Conservation (phyloP, 108 stramenopile genomes). For the Skeletonema costatum region DNA sequence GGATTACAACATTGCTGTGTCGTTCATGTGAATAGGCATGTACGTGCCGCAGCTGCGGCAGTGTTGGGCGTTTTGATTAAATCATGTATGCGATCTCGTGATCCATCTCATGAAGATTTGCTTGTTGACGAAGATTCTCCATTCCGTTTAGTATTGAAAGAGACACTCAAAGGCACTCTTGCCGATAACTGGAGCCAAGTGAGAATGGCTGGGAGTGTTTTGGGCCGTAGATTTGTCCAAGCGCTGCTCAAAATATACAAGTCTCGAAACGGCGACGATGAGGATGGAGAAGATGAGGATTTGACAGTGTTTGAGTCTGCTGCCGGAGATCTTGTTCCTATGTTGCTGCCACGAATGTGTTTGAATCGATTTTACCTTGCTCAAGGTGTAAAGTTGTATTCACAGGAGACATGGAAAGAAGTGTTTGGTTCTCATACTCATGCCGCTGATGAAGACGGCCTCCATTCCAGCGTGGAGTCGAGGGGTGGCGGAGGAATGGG, state of each 20-base stretch:
- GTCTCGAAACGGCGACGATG: constrained; percentile 5
- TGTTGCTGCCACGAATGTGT: constrained; percentile 94
- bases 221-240: constrained; percentile 79
- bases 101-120: constrained; percentile 32
- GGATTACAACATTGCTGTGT: constrained; percentile 64
- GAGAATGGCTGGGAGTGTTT: constrained; percentile 92
- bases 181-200: constrained; percentile 98
- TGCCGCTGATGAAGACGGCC: constrained; percentile 7
- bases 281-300: constrained; percentile 30
- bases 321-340: constrained; percentile 48
- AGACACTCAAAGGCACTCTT: constrained; percentile 54
- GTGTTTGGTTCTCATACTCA: constrained; percentile 55
- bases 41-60: constrained; percentile 91
- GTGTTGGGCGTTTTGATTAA: constrained; percentile 77
- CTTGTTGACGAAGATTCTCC: constrained; percentile 28
- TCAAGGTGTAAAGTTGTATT: constrained; percentile 93
- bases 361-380: constrained; percentile 97
- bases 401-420: constrained; percentile 93
- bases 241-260: constrained; percentile 56
- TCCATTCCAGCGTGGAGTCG: constrained; percentile 21
- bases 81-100: constrained; percentile 34
- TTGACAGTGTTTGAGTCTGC: constrained; percentile 44
- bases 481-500: constrained; percentile 65
- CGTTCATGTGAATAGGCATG: constrained; percentile 93
- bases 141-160: constrained; percentile 45